These are phyloP conservation scores for Primulina huaijiensis DNA, from an alignment of 257 asterid genomes.

Conservation along the genomic window DNA sequence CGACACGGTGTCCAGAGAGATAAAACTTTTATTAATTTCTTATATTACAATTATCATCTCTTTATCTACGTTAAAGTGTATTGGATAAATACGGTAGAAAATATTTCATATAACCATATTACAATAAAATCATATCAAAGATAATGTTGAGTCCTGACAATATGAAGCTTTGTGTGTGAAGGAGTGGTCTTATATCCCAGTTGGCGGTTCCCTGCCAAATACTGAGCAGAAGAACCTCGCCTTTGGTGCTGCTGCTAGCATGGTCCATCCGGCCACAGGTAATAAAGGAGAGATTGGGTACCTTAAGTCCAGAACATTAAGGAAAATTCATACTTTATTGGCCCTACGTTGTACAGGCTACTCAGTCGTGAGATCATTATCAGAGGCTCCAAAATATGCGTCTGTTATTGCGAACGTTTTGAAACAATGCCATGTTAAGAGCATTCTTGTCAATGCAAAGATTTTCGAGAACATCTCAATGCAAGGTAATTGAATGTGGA, in stretches of 20 bases:
- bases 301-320: conserved; percentile 4
- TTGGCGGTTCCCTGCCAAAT: conserved; percentile 96
- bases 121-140: not conserved
- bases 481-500: conserved; percentile 55
- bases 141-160: not conserved
- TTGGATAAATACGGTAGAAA: not conserved
- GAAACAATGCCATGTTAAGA: conserved; percentile 41
- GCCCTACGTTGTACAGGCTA: conserved; percentile 52
- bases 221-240: conserved; percentile 96
- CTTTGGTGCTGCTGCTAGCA: conserved; percentile 99
- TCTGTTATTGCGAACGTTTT: conserved; percentile 69
- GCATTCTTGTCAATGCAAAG: conserved; percentile 39
- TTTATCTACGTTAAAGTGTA: not conserved
- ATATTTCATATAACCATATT: no score
- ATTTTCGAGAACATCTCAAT: conserved; percentile 56
- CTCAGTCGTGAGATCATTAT: conserved; percentile 91
- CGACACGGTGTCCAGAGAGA: not conserved
- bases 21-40: no score
- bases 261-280: conserved; percentile 99
- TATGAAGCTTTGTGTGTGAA: conserved; percentile 32
- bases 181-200: conserved; percentile 99
- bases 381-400: conserved; percentile 98
- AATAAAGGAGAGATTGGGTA: conserved; percentile 1
- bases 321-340: not conserved
- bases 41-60: not conserved